Conservation (phyloP, 306 rosid species). For the Echinosophora koreensis region DNA sequence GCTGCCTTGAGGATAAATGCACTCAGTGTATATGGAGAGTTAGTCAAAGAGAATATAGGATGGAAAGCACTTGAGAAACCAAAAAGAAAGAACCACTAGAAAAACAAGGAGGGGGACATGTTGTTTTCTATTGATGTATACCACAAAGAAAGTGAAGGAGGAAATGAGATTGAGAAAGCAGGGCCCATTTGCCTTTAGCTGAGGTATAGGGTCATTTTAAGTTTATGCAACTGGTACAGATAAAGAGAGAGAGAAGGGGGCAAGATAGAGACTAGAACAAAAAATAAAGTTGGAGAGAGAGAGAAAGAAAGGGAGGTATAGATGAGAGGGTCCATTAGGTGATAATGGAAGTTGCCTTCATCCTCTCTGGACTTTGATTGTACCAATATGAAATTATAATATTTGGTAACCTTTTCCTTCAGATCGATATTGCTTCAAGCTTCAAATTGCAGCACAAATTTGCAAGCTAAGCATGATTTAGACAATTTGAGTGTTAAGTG, state of each 20-base stretch:
- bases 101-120: slow-evolving; percentile 42
- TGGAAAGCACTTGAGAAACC: slow-evolving; percentile 55
- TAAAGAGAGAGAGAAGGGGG: slow-evolving; percentile 40
- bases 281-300: slow-evolving; percentile 37
- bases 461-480: slow-evolving; percentile 62
- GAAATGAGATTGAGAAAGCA: slow-evolving; percentile 50
- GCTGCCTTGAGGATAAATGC: slow-evolving; percentile 30
- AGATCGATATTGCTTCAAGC: slow-evolving; percentile 55
- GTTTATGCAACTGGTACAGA: slow-evolving; percentile 40
- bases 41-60: slow-evolving; percentile 46
- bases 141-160: slow-evolving; percentile 59
- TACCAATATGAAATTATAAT: slow-evolving; percentile 54
- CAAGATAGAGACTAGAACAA: slow-evolving; percentile 40
- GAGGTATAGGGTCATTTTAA: slow-evolving; percentile 45
- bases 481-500: slow-evolving; percentile 50
- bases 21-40: slow-evolving; percentile 19
- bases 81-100: slow-evolving; percentile 24
- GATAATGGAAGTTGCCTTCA: slow-evolving; percentile 78
- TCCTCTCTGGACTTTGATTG: slow-evolving; percentile 73
- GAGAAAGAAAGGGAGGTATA: too few relatives aligned
- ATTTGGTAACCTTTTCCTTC: slow-evolving; percentile 51
- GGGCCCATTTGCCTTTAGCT: slow-evolving; percentile 67
- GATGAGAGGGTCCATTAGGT: slow-evolving; percentile 58
- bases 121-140: slow-evolving; percentile 53
- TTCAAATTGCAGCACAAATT: slow-evolving; percentile 51